Base-by-base conservation (phyloP, 257 asterid genomes). In the Rehmannia glutinosa region DNA sequence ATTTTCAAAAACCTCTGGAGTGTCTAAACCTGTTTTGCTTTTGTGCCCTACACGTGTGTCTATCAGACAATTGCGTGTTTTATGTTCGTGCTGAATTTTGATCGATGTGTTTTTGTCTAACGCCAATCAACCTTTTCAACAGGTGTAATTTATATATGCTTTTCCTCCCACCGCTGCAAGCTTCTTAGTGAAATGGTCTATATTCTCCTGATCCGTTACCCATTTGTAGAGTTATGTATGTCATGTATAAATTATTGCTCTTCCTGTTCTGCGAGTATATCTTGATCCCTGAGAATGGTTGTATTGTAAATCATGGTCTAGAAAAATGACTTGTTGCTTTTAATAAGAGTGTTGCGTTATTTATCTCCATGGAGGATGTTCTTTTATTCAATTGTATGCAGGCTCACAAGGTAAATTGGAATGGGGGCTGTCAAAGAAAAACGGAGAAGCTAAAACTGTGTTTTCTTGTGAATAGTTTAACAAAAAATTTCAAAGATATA, bases 231-330 rank as follows among this genome's bases (percentile, higher is more conserved):
- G 60, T 38, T 35, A 12, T 23, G 32, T 28, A 56, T 32, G 17
- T 60, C 43, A n/a, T 69, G 73, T 59, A 61, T 52, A 73, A 62
- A 62, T n/a, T n/a, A 3, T 64, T 55, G 35, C 52, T 60, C 52
- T 28, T 32, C 36, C 49, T 39, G 67, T 45, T 63, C 20, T n/a
- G n/a, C n/a, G n/a, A n/a, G 27, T 19, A 8, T 5, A 19, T 17
- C 24, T n/a, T n/a, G n/a, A 13, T 3, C 13, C 30, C 39, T 19
- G 42, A 54, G 13, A 58, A 35, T 23, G 39, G n/a, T 16, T 54
- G 30, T 50, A 17, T 13, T 64, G 76, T 69, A 64, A 57, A 59
- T 59, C 59, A 59, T n/a, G 57, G 43, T 69, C 55, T 8, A 35
- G 28, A 30, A 62, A n/a, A 62, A 28, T 64, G 16, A 43, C 12